Base-by-base conservation (phyloP, 352 stramenopile species). In the Paralagenidium karlingii region DNA sequence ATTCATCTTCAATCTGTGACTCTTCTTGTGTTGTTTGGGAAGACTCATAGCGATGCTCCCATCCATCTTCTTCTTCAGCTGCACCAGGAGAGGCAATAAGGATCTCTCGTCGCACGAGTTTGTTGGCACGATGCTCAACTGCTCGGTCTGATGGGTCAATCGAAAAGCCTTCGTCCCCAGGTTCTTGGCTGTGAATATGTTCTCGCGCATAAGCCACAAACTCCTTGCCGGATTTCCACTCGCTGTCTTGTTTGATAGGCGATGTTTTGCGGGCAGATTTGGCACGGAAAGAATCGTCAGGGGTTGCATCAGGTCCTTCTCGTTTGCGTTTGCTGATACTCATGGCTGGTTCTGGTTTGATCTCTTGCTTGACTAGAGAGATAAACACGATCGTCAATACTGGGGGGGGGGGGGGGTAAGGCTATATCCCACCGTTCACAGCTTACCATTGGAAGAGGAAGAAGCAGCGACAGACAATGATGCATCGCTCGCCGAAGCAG, bases 61-160 rank as follows among this genome's bases (percentile, higher is more conserved):
- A 84, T 22, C 30, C 22, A 11, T 87, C 77, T 24, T 87, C 77
- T 11, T 89, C 75, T 8, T 89, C 75, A 33, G 84, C 70, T 0
- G 68, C 61, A 11, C 70, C 75, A 3, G 77, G 77, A 0, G 77
- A 90, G 3, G 77, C 74, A 40, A 90, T 90, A 27, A 90, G 40
- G 26, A 90, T 90, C 54, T 90, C 77, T 3, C 77, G 68, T 8
- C 77, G 77, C 37, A 90, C 77, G 9, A 83, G 60, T 53, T 90
- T 87, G 45, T 80, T 90, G 15, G 73, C 68, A 26, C 77, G 77
- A 40, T 87, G 71, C 43, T 90, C 77, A 10, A 90, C 77, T 1
- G 74, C 74, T 5, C 77, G 70, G 38, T 90, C 77, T 0, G 77
- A 87, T 15, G 77, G 77, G 43, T 90, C 77, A 34, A 90, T 90